Evolutionary conservation across 179 eudicot genomes (phyloP), one percentile per base, ranked within the genome.

Genomic region (Silene vulgaris): DNA sequence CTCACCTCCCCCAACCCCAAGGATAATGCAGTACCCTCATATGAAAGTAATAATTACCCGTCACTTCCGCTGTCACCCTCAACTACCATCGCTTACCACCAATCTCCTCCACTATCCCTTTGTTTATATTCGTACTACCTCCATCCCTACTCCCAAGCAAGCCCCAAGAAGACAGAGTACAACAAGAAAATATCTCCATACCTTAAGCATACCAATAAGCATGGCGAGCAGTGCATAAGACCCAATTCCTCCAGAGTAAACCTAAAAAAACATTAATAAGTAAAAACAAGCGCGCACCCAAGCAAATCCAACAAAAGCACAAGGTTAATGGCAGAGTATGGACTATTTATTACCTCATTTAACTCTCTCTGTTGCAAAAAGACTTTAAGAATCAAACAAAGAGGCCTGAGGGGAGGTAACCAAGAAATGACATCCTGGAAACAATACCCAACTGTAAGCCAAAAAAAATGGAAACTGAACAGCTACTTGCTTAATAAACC

Each of bases 191-290:
- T 56, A 8, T 56, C 60, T 56, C 60, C 60, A 76, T 85, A 95
- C 99, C 90, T 88, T 96, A 74, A 95, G 71, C 95, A 92, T 83
- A 74, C 97, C 96, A 80, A 95, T 90, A 80, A 95, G 91, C 99
- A 95, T 95, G 29, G 89, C 85, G 75, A 95, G 91, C 74, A 95
- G 97, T 21, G 97, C 99, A 81, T 92, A 95, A 3, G 99, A 95
- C 19, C 99, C 99, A 75, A 95, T 80, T 71, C 99, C 99, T 73
- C 99, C 99, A 19, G 97, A 88, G 72, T 95, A 91, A 32, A 92
- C 97, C 97, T 92, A 76, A 9, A 29, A 30, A 73, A 48, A 65
- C 19, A 76, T 16, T 35, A 11, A 23, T 37, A 9, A 32, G 23
- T 71, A 19, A 74, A 30, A 71, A 64, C 0, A 57, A 57, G 65